Evolutionary conservation across 352 stramenopile species (phyloP), one percentile per base, ranked within the genome.

Genomic region (Pythium vanterpoolii): DNA sequence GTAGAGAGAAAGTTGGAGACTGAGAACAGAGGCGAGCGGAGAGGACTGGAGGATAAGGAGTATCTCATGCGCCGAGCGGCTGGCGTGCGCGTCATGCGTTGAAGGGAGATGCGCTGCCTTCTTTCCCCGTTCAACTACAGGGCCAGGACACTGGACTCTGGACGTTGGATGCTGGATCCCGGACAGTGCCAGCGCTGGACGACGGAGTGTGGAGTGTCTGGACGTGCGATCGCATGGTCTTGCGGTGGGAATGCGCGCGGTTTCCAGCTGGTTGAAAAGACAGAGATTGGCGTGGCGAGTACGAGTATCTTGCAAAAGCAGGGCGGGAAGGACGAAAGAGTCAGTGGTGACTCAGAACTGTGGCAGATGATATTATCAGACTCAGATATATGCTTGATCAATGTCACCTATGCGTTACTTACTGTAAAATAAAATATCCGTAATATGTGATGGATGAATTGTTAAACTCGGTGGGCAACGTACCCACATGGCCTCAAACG

Each of bases 21-120:
- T 48, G 42, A 36, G 31, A 6, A n/a, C n/a, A n/a, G n/a, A n/a
- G n/a, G n/a, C n/a, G n/a, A n/a, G n/a, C n/a, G n/a, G n/a, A n/a
- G n/a, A n/a, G n/a, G n/a, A n/a, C n/a, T n/a, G n/a, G n/a, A n/a
- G n/a, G n/a, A n/a, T n/a, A n/a, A n/a, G n/a, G n/a, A n/a, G n/a
- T n/a, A n/a, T n/a, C n/a, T n/a, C n/a, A n/a, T n/a, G n/a, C n/a
- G n/a, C 31, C 31, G 31, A 11, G 31, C 36, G 14, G 44, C n/a
- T 34, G 44, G 26, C 21, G 44, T 27, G 44, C 23, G 44, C 26
- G 24, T 34, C 44, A 9, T 18, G 47, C 30, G 36, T 47, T 56
- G 49, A 47, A 56, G 49, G 36, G 49, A 9, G 49, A 56, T 56
- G 49, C 23, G 36, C 33, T 38, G 26, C n/a, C n/a, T n/a, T n/a